Base-by-base conservation (phyloP, 2,329 filamentous ascomycete genomes). In the Fusarium haematococcum region DNA sequence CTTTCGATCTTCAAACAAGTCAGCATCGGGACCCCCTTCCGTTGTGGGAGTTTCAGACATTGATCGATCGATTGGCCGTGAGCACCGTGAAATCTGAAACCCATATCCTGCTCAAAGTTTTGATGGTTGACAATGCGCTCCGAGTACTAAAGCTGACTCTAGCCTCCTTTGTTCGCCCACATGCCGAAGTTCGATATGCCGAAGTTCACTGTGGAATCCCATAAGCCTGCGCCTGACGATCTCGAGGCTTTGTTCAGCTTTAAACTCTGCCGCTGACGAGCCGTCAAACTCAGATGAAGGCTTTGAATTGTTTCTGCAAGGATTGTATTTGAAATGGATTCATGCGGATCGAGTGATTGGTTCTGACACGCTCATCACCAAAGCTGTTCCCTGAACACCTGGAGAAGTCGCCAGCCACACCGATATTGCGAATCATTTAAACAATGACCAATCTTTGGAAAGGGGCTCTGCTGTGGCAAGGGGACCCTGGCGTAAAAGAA, bases 1-100 rank as follows among this genome's bases (percentile, higher is more conserved):
- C 33, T 52, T 50, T 39, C 54, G 37, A 37, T 64, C 37, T 25
- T 63, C 68, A 58, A 72, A 75, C 71, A 74, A 60, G 63, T 69
- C 71, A 69, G 64, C 20, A 37, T 54, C 65, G 62, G 23, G n/a
- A 50, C 33, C 14, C 69, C 48, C 6, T 72, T 48, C 68, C 27
- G 59, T 59, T 20, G 62, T 50, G 25, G 39, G 68, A 68, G 71
- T 74, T 62, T 74, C 60, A 62, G 74, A 56, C 50, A 41, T 37
- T 43, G 27, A 56, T 71, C 64, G 58, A 74, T 68, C 50, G 60
- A 63, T 48, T 62, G 60, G 54, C 37, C 41, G n/a, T 58, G 20
- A 37, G 23, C 11, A 16, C 23, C 60, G 30, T 25, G 48, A 52
- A 23, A 66, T 32, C n/a, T 69, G 68, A 74, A 74, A 74, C 71